Evolutionary conservation across 257 asterid species (phyloP).

Genomic region (Thymus mandschuricus): DNA sequence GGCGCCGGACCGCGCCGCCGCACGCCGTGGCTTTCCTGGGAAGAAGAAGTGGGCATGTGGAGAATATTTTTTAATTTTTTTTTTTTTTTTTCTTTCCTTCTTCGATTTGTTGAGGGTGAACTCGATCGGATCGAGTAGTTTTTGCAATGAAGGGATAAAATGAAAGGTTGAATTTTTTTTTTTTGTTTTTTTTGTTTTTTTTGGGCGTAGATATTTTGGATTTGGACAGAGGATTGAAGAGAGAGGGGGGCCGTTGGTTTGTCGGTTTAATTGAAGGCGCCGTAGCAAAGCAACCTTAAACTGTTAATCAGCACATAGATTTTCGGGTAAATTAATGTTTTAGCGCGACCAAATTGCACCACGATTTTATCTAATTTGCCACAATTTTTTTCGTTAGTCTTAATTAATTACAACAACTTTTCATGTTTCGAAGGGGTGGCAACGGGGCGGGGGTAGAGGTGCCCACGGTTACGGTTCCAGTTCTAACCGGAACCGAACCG

Average conservation of each 20-base stretch:
- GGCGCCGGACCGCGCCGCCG: constrained; percentile 30
- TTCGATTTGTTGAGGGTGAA: not conserved
- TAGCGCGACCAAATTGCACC: no score
- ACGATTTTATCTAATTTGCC: no score
- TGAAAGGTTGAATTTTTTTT: not conserved
- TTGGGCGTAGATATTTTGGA: not conserved
- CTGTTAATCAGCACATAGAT: not conserved
- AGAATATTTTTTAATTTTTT: not conserved
- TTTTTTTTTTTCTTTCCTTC: not conserved
- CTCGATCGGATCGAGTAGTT: not conserved
- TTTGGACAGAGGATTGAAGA: not conserved
- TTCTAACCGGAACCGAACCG: no score
- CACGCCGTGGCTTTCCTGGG: constrained; percentile 19
- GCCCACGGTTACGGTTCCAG: no score
- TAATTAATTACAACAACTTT: no score
- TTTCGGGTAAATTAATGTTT: not conserved
- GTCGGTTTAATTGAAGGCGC: not conserved
- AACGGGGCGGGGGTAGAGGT: no score
- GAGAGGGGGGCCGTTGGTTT: not conserved
- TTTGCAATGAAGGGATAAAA: constrained; percentile 10
- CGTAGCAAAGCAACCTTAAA: not conserved
- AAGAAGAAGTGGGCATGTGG: constrained; percentile 37
- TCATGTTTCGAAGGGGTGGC: no score
- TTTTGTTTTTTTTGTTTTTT: not conserved
- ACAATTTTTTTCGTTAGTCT: no score